Conservation (phyloP, 495 filamentous ascomycete species). For the Penicillium subrubescens region DNA sequence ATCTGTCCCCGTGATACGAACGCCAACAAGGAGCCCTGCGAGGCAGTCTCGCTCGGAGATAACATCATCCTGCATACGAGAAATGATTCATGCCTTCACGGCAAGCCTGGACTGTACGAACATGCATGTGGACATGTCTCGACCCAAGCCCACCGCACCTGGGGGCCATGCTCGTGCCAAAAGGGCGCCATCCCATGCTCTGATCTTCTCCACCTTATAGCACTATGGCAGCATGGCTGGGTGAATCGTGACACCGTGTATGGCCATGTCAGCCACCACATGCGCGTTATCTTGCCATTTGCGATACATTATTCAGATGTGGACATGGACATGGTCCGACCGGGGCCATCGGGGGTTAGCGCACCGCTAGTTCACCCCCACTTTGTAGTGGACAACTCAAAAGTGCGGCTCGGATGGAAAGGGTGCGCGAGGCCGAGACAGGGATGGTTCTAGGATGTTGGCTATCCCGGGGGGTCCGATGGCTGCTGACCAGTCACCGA, state of each 20-base stretch:
- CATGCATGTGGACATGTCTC: constrained; percentile 7
- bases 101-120: not conserved
- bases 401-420: constrained; percentile 25
- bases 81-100: constrained; percentile 10
- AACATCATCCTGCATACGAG: constrained; percentile 17
- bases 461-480: constrained; percentile 15
- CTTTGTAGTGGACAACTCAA: constrained; percentile 18
- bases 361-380: not conserved
- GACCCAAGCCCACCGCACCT: not conserved
- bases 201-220: not conserved
- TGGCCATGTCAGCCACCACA: constrained; percentile 1
- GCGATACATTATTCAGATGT: too few species aligned
- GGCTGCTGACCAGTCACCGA: constrained; percentile 9
- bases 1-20: not conserved
- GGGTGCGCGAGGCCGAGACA: constrained; percentile 23
- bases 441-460: constrained; percentile 19
- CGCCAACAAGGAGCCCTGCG: not conserved
- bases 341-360: not conserved
- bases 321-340: constrained; percentile 2
- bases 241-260: not conserved
- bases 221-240: not conserved
- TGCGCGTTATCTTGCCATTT: not conserved
- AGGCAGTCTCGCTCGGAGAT: constrained; percentile 4
- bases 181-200: not conserved
- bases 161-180: not conserved